Conservation (phyloP, 2,329 filamentous ascomycete species). For the Didymellaceae sp. region DNA sequence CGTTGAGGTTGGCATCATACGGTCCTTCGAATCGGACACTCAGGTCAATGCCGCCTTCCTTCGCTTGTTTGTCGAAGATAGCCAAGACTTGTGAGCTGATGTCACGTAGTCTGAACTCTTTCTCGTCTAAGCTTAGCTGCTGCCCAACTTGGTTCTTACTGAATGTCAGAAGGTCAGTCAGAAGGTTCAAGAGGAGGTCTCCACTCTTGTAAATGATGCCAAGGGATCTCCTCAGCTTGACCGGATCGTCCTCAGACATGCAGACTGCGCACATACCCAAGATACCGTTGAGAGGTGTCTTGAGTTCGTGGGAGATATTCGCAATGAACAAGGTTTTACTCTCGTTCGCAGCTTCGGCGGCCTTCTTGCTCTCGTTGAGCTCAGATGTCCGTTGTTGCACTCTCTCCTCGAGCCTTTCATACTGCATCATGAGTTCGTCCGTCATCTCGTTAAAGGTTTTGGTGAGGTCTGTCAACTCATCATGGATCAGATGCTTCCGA, state of each 20-base stretch:
- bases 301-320: conserved; percentile 86
- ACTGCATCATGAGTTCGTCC: conserved; percentile 86
- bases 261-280: conserved; percentile 92
- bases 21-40: conserved; percentile 72
- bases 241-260: conserved; percentile 86
- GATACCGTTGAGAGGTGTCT: conserved; percentile 94
- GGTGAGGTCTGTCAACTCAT: conserved; percentile 84
- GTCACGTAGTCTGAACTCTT: conserved; percentile 84
- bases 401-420: conserved; percentile 81
- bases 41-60: conserved; percentile 77
- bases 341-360: conserved; percentile 92
- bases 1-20: conserved; percentile 47
- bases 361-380: conserved; percentile 87
- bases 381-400: conserved; percentile 83
- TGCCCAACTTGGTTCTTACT: conserved; percentile 95
- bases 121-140: conserved; percentile 79
- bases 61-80: conserved; percentile 89
- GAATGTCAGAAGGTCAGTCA: conserved; percentile 90
- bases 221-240: conserved; percentile 79
- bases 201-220: conserved; percentile 89
- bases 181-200: conserved; percentile 81
- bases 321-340: conserved; percentile 98
- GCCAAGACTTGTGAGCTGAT: conserved; percentile 81
- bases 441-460: conserved; percentile 93
- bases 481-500: conserved; percentile 75